Base-by-base conservation (phyloP, 257 asterid genomes). In the Solanum paucissectum region DNA sequence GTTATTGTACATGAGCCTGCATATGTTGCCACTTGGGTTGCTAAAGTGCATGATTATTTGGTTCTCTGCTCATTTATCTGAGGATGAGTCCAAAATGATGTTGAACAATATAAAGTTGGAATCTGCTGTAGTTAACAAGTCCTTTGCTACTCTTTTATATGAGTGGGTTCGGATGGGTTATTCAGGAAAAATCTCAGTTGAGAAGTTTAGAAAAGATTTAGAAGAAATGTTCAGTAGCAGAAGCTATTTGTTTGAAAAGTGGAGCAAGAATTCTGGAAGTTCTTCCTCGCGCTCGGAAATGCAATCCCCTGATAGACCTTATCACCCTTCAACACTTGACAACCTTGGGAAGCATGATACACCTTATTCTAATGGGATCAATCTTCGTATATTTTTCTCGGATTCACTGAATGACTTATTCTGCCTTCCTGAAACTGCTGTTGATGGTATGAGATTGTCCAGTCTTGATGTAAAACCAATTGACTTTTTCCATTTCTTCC, bases 11-110 rank as follows among this genome's bases (percentile, higher is more conserved):
- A 92, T 93, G 82, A 89, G 95, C 92, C 95, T 95, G 52, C 91
- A 89, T 76, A 91, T 92, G 90, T 94, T 96, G 94, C 98, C 98
- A 42, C 95, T 96, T 86, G 98, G 98, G 83, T 89, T 95, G 88
- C 94, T 96, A 69, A 94, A 91, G 89, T 93, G 94, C 89, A 87
- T 92, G 20, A 87, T 92, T 83, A 89, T 92, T 88, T 96, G 98
- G 98, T 94, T 94, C 91, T 94, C 96, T 83, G 87, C 96, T 90
- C 91, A 94, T 82, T 91, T 95, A 73, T 92, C 93, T 2, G 95
- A 93, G 90, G 91, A 90, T 21, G 95, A 95, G 88, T 90, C 93
- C 49, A 90, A 87, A 86, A 87, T 91, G 55, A 87, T 96, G 89
- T 90, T 94, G 87, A 90, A 88, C 88, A 93, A 66, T 89, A 81